These are phyloP conservation scores for Colletotrichum cordylinicola DNA, from an alignment of 2,329 filamentous ascomycete species.

Conservation along the genomic window DNA sequence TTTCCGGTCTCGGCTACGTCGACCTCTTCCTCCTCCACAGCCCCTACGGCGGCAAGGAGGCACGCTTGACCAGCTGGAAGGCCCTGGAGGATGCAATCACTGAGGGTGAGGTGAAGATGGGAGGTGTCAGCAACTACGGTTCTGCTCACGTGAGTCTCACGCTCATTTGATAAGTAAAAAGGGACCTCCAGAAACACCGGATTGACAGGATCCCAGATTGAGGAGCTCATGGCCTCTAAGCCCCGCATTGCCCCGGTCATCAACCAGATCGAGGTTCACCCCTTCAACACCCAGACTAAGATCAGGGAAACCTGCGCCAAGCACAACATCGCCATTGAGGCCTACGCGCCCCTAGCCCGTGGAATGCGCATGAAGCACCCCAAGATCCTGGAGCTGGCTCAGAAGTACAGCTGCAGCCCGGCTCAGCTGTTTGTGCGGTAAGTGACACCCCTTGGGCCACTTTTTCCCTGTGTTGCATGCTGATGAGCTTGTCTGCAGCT, in stretches of 20 bases:
- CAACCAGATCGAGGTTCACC: slow-evolving; percentile 84
- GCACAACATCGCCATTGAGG: slow-evolving; percentile 74
- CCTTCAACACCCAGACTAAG: slow-evolving; percentile 76
- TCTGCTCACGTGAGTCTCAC: slow-evolving; percentile 67
- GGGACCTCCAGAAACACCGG: background rate
- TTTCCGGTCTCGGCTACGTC: slow-evolving; percentile 74
- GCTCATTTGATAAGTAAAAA: background rate
- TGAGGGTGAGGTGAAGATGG: slow-evolving; percentile 73
- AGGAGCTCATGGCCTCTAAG: slow-evolving; percentile 70
- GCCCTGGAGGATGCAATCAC: slow-evolving; percentile 78
- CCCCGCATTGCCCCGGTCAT: slow-evolving; percentile 70
- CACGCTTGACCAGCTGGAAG: slow-evolving; percentile 74
- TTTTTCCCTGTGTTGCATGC: background rate
- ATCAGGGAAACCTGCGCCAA: slow-evolving; percentile 72
- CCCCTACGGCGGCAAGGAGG: slow-evolving; percentile 75
- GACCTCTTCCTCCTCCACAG: slow-evolving; percentile 83
- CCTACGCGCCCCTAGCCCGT: slow-evolving; percentile 79
- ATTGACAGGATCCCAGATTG: slow-evolving; percentile 50
- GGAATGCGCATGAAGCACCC: slow-evolving; percentile 74
- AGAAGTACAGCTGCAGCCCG: slow-evolving; percentile 73
- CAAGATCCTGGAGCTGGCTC: slow-evolving; percentile 64
- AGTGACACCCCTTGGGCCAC: background rate
- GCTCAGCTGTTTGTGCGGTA: slow-evolving; percentile 74
- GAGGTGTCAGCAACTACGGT: slow-evolving; percentile 81
- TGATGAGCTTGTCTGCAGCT: slow-evolving; percentile 48